These are phyloP conservation scores for Solanum bulbocastanum DNA, from an alignment of 257 asterid species.

Conservation along the genomic window DNA sequence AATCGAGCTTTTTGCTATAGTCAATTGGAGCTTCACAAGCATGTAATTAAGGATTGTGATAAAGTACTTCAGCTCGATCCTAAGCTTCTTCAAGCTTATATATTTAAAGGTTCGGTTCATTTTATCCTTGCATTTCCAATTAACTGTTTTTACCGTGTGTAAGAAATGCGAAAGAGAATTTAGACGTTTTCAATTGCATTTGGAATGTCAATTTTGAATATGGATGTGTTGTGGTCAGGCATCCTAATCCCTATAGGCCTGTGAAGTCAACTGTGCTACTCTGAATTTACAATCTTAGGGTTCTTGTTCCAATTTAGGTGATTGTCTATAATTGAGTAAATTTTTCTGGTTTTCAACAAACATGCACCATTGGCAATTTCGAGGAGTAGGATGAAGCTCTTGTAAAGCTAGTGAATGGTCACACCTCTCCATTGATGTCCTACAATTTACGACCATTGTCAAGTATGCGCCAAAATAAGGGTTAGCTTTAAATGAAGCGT, in stretches of 20 bases:
- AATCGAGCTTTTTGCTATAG: slow-evolving; percentile 96
- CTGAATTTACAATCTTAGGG: not conserved
- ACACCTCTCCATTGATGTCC: not conserved
- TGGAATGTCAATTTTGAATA: not conserved
- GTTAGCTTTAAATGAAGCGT: not conserved
- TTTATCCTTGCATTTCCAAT: not conserved
- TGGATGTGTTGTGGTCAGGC: not conserved
- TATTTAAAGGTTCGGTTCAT: slow-evolving; percentile 61
- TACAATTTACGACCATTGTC: not conserved
- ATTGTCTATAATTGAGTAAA: not conserved
- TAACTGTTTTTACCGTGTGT: not conserved
- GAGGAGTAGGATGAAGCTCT: not conserved
- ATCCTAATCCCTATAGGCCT: not conserved
- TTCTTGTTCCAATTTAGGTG: not conserved
- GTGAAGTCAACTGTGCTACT: not conserved
- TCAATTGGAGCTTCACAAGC: slow-evolving; percentile 96
- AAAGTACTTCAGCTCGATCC: slow-evolving; percentile 90
- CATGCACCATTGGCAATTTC: not conserved
- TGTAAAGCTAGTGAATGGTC: not conserved
- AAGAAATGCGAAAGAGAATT: not conserved
- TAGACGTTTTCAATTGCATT: not conserved
- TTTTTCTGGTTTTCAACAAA: not conserved
- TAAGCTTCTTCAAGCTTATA: slow-evolving; percentile 63
- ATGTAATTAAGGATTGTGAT: slow-evolving; percentile 83
- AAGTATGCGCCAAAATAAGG: not conserved